Percentiles rank a stretch among this genome's conserved stretches.
Conservation (phyloP, 257 asterid genomes). For the Cynanchum wilfordii region DNA sequence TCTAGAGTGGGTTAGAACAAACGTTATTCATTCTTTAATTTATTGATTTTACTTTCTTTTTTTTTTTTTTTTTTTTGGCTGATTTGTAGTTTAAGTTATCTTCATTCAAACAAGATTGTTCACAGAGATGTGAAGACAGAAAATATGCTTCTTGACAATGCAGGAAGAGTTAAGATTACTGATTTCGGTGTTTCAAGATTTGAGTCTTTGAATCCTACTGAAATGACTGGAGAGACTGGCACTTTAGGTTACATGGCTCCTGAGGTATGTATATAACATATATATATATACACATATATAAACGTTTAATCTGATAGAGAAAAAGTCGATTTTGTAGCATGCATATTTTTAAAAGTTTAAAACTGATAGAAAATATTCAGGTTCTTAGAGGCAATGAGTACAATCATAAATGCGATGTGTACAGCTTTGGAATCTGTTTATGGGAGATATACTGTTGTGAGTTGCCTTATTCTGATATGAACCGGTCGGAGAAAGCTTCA, state of each 20-base stretch:
- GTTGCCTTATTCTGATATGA: neutral
- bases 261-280: constrained; percentile 5
- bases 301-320: too few species aligned
- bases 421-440: constrained; percentile 29
- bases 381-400: neutral
- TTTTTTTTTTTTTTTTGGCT: neutral
- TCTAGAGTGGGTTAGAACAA: too few species aligned
- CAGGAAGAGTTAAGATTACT: constrained; percentile 13
- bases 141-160: constrained; percentile 17
- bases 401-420: constrained; percentile 30
- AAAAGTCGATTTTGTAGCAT: too few species aligned
- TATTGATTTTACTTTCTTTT: too few species aligned
- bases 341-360: too few species aligned
- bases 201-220: constrained; percentile 5
- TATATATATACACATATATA: too few species aligned
- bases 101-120: constrained; percentile 23
- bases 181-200: constrained; percentile 27
- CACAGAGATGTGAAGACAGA: constrained; percentile 28
- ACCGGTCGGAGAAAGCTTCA: neutral
- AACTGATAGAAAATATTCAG: too few species aligned
- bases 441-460: constrained; percentile 24
- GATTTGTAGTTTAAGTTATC: constrained; percentile 17
- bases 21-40: too few species aligned
- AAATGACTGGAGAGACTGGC: constrained; percentile 15
- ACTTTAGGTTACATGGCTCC: constrained; percentile 30